Conservation (phyloP, 495 filamentous ascomycete genomes). For the Penicillium coffeae region DNA sequence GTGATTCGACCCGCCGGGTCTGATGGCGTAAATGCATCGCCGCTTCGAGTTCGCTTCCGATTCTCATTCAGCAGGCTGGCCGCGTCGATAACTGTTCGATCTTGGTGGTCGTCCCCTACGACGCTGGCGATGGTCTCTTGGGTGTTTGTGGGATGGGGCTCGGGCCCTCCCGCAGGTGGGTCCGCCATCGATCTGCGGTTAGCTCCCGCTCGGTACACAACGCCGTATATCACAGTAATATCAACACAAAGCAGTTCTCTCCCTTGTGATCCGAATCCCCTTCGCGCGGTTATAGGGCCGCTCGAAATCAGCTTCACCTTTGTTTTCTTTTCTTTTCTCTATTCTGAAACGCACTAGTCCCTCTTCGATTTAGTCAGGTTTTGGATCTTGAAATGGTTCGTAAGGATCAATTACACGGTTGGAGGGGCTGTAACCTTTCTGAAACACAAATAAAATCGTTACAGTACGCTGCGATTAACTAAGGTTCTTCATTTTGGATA, state of each 20-base stretch:
- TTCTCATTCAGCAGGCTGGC: not conserved
- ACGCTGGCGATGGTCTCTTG: conserved; percentile 9
- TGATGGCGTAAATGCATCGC: conserved; percentile 4
- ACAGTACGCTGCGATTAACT: not conserved
- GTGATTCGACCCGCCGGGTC: conserved; percentile 3
- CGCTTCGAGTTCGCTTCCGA: conserved; percentile 9
- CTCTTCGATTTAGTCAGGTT: not conserved
- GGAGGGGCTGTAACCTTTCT: conserved; percentile 4
- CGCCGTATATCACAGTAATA: conserved; percentile 1
- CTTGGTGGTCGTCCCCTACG: conserved; percentile 2
- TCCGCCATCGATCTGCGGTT: conserved; percentile 11
- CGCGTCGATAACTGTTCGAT: not conserved
- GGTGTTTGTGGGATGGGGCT: conserved; percentile 13
- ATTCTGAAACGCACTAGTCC: conserved; percentile 8
- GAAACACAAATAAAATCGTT: conserved; percentile 7
- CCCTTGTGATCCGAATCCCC: not conserved
- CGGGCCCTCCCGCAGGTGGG: conserved; percentile 14
- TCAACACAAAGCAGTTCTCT: too few species aligned
- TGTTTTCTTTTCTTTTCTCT: conserved; percentile 6
- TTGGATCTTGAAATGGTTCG: conserved; percentile 3
- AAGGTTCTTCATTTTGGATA: conserved; percentile 1
- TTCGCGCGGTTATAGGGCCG: conserved; percentile 4
- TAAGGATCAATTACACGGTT: conserved; percentile 4
- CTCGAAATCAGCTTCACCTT: conserved; percentile 12
- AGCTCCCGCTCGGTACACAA: conserved; percentile 12